Conservation (phyloP, 2,329 filamentous ascomycete species). For the Byssochlamys sp. region DNA sequence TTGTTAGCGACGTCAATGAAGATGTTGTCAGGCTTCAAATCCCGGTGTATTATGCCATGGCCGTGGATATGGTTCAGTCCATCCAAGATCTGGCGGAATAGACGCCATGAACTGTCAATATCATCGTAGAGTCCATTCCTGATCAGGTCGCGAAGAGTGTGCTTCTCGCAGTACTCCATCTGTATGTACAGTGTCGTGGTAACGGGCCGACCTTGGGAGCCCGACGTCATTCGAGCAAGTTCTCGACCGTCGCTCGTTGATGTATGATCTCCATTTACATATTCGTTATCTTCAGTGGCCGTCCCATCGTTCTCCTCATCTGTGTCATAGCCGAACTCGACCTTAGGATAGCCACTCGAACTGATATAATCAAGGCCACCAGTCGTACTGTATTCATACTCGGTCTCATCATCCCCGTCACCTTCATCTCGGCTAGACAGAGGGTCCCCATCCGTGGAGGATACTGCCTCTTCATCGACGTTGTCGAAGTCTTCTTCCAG, state of each 20-base stretch:
- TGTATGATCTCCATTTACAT: conserved; percentile 13
- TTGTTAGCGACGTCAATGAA: conserved; percentile 88
- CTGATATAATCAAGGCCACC: conserved; percentile 88
- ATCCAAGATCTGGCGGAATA: conserved; percentile 85
- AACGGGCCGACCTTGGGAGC: conserved; percentile 44
- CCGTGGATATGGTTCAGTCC: conserved; percentile 83
- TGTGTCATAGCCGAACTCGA: conserved; percentile 60
- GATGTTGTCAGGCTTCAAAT: conserved; percentile 93
- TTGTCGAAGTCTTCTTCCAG: conserved; percentile 56
- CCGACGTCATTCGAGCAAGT: conserved; percentile 35
- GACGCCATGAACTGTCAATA: conserved; percentile 70
- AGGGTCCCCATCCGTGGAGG: conserved; percentile 48
- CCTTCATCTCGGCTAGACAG: conserved; percentile 11
- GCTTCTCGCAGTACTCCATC: conserved; percentile 96
- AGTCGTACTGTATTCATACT: conserved; percentile 50
- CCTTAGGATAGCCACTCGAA: conserved; percentile 64
- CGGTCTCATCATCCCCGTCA: conserved; percentile 8
- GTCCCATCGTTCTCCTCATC: conserved; percentile 36
- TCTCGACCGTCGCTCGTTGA: conserved; percentile 23
- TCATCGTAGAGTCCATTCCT: conserved; percentile 64
- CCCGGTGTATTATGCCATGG: conserved; percentile 84
- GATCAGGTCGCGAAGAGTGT: conserved; percentile 82
- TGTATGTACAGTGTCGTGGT: conserved; percentile 85
- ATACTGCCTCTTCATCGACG: conserved; percentile 34
- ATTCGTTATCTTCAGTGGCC: conserved; percentile 24